These are phyloP conservation scores for Breynia disticha DNA, from an alignment of 441 rosid species.

Conservation along the genomic window DNA sequence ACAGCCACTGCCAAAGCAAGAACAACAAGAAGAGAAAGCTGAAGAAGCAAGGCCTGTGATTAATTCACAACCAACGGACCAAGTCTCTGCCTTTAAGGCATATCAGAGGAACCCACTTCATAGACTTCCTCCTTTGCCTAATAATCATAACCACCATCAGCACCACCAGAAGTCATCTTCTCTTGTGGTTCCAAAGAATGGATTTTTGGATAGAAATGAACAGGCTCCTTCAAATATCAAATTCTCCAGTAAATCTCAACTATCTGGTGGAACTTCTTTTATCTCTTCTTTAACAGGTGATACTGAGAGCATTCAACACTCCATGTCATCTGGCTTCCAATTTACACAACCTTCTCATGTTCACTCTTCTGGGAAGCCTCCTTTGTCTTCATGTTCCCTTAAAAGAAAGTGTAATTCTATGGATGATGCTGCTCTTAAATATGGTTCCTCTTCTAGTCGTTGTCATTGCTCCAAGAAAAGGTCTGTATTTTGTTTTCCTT, in stretches of 20 bases:
- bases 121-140: slow-evolving; percentile 66
- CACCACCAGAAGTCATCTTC: slow-evolving; percentile 15
- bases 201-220: slow-evolving; percentile 32
- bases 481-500: slow-evolving; percentile 24
- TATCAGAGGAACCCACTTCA: slow-evolving; percentile 58
- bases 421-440: slow-evolving; percentile 41
- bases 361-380: slow-evolving; percentile 61
- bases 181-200: slow-evolving; percentile 18
- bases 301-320: background rate
- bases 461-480: slow-evolving; percentile 92
- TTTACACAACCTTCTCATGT: slow-evolving; percentile 26
- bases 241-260: slow-evolving; percentile 40
- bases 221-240: slow-evolving; percentile 32
- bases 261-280: slow-evolving; percentile 56
- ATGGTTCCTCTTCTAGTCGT: slow-evolving; percentile 45
- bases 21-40: slow-evolving; percentile 3
- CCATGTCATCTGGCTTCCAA: slow-evolving; percentile 48
- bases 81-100: slow-evolving; percentile 50
- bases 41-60: slow-evolving; percentile 12
- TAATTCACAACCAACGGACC: slow-evolving; percentile 26
- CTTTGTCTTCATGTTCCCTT: slow-evolving; percentile 41
- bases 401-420: slow-evolving; percentile 60
- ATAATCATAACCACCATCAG: slow-evolving; percentile 24
- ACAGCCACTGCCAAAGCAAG: too few relatives aligned
- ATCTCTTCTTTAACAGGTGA: slow-evolving; percentile 37